A percentile compares a stretch with the other conserved stretches of the same genome.
phyloP scores from a whole-genome alignment of 768 basidiomycete species.

The Candolleomyces aberdarensis region DNA sequence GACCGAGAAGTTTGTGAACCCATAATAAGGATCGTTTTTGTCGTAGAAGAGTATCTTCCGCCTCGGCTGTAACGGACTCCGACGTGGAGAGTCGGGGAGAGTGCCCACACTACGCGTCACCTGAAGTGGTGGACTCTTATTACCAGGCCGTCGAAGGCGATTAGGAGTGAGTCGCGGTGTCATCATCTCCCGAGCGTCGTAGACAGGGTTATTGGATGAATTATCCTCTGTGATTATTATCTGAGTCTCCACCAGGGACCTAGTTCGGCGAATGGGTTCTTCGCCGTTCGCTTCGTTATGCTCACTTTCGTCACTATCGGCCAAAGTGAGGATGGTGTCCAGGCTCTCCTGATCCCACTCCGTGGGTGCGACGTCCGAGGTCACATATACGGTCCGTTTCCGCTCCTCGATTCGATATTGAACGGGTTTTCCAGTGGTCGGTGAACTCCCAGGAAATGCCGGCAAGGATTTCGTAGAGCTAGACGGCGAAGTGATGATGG shows the following conservation, averaged over 20 bases:
- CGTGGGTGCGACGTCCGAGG: conserved; percentile 39
- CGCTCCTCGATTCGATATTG: conserved; percentile 48
- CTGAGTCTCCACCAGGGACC: conserved; percentile 27
- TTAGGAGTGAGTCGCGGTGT: not conserved
- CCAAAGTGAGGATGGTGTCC: conserved; percentile 37
- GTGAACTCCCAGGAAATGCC: conserved; percentile 20
- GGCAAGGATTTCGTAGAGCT: conserved; percentile 22
- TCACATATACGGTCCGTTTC: conserved; percentile 43
- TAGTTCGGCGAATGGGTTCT: conserved; percentile 27
- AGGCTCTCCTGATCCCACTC: conserved; percentile 40
- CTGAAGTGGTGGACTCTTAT: conserved; percentile 4
- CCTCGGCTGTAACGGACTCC: conserved; percentile 20
- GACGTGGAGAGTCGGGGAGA: conserved; percentile 13
- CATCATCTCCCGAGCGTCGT: not conserved
- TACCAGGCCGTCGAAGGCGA: conserved; percentile 8
- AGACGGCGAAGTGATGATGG: conserved; percentile 34
- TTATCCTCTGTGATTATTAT: conserved; percentile 22
- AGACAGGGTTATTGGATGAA: not conserved
- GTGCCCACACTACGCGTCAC: not conserved
- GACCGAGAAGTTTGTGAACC: conserved; percentile 71
- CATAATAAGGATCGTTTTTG: conserved; percentile 61
- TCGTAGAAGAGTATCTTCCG: conserved; percentile 59
- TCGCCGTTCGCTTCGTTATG: conserved; percentile 21
- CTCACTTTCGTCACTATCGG: conserved; percentile 25
- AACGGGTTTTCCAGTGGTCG: conserved; percentile 29